A percentile compares a stretch with the other conserved stretches of the same genome.
These are phyloP conservation scores for Nemania serpens DNA, from an alignment of 2,329 filamentous ascomycete genomes.

Conservation along the genomic window DNA sequence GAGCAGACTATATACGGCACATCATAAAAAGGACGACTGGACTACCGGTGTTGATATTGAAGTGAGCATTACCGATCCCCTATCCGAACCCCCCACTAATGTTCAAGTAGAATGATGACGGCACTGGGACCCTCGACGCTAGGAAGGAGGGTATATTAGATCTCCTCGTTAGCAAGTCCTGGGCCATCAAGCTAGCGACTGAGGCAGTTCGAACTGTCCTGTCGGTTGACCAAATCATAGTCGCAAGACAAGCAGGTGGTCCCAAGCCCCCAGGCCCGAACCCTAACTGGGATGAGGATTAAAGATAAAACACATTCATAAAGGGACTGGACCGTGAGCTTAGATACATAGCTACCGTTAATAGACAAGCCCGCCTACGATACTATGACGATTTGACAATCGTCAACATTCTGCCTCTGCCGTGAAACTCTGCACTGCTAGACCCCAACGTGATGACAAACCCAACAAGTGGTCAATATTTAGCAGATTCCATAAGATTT, in stretches of 20 bases:
- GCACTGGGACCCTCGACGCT: constrained; percentile 76
- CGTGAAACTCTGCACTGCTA: neutral
- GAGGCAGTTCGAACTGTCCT: constrained; percentile 92
- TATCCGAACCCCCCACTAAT: constrained; percentile 9
- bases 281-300: constrained; percentile 72
- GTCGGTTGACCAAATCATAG: constrained; percentile 98
- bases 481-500: too few relatives aligned
- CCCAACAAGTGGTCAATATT: too few relatives aligned
- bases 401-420: neutral
- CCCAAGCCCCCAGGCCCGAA: constrained; percentile 97
- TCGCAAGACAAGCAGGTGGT: constrained; percentile 93
- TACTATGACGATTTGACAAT: constrained; percentile 15
- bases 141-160: constrained; percentile 90
- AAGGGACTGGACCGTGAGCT: constrained; percentile 19
- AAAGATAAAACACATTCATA: constrained; percentile 34
- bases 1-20: constrained; percentile 88
- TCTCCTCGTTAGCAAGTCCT: constrained; percentile 87
- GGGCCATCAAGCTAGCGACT: constrained; percentile 96
- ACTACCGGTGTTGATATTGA: constrained; percentile 94
- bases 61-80: constrained; percentile 46
- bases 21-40: constrained; percentile 87
- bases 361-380: constrained; percentile 24
- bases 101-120: constrained; percentile 6
- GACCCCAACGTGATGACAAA: neutral
- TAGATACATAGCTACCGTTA: constrained; percentile 16